Evolutionary conservation across 2,329 filamentous ascomycete genomes (phyloP).

Genomic region (Mycocentrospora acerina): DNA sequence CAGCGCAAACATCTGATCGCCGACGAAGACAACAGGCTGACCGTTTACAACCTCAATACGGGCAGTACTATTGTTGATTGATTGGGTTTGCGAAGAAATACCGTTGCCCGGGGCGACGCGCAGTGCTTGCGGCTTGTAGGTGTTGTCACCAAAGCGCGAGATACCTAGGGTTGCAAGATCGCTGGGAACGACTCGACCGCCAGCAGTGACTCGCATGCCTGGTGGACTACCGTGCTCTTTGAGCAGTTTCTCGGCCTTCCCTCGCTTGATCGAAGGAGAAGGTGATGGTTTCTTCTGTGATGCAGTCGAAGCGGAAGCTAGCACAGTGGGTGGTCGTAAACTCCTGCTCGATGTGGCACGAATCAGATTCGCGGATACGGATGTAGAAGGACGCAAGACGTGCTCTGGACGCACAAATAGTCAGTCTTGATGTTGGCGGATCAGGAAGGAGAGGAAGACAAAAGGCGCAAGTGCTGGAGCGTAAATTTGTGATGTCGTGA

Average conservation of each 20-base stretch:
- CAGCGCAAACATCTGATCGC: conserved; percentile 35
- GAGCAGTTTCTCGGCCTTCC: conserved; percentile 52
- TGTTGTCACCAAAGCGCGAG: conserved; percentile 33
- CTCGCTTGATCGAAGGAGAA: conserved; percentile 53
- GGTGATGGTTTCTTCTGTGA: conserved; percentile 47
- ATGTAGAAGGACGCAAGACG: conserved; percentile 45
- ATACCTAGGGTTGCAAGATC: conserved; percentile 40
- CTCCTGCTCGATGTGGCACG: conserved; percentile 26
- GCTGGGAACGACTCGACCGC: conserved; percentile 55
- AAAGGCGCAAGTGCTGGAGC: not conserved
- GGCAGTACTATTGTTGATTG: conserved; percentile 21
- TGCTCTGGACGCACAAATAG: conserved; percentile 31
- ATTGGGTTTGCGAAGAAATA: conserved; percentile 26
- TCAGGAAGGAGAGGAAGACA: not conserved
- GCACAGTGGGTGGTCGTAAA: conserved; percentile 21
- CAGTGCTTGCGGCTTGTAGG: conserved; percentile 27
- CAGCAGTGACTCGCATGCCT: conserved; percentile 54
- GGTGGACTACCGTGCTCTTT: conserved; percentile 55
- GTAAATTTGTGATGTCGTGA: not conserved
- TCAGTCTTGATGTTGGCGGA: conserved; percentile 6
- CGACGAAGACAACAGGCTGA: conserved; percentile 35
- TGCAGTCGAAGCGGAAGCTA: conserved; percentile 14
- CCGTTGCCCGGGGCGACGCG: conserved; percentile 21
- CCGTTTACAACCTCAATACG: conserved; percentile 33
- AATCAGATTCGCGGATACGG: conserved; percentile 37